These are phyloP conservation scores for Heterobasidion occidentale DNA, from an alignment of 1,284 basidiomycete species.

Conservation along the genomic window DNA sequence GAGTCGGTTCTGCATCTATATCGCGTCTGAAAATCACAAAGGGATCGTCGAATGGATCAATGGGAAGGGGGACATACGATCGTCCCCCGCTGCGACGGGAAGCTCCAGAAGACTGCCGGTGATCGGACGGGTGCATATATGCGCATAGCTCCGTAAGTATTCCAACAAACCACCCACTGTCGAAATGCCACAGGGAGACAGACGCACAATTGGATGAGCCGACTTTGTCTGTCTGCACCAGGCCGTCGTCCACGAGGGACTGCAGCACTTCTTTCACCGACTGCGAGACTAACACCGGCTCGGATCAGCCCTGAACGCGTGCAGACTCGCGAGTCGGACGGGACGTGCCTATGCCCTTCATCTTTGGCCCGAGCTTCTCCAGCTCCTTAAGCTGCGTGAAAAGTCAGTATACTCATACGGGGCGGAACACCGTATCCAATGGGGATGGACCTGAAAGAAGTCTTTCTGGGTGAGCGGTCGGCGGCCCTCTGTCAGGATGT, in stretches of 20 bases:
- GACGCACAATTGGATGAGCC: constrained; percentile 83
- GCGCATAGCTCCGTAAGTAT: constrained; percentile 19
- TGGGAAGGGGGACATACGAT: constrained; percentile 38
- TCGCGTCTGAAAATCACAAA: too few species aligned
- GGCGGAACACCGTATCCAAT: background rate
- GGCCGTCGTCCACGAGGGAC: constrained; percentile 74
- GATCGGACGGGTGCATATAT: constrained; percentile 12
- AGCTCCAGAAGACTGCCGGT: constrained; percentile 80
- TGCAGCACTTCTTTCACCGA: constrained; percentile 85
- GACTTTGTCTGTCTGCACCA: constrained; percentile 83
- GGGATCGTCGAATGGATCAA: background rate
- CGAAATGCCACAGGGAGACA: background rate
- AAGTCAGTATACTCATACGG: background rate
- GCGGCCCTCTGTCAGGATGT: background rate
- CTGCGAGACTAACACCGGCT: constrained; percentile 56
- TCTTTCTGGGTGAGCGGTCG: constrained; percentile 52
- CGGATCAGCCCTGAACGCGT: background rate
- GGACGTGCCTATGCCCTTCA: constrained; percentile 76
- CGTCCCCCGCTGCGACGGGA: constrained; percentile 79
- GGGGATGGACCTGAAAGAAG: constrained; percentile 65
- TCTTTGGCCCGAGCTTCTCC: constrained; percentile 77
- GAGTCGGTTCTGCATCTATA: constrained; percentile 54
- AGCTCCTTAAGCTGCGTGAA: constrained; percentile 69
- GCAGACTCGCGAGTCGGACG: background rate
- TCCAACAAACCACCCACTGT: background rate